Percentiles rank a stretch among this genome's conserved stretches.
phyloP scores from a whole-genome alignment of 441 rosid species.

The Euphorbia corollata region DNA sequence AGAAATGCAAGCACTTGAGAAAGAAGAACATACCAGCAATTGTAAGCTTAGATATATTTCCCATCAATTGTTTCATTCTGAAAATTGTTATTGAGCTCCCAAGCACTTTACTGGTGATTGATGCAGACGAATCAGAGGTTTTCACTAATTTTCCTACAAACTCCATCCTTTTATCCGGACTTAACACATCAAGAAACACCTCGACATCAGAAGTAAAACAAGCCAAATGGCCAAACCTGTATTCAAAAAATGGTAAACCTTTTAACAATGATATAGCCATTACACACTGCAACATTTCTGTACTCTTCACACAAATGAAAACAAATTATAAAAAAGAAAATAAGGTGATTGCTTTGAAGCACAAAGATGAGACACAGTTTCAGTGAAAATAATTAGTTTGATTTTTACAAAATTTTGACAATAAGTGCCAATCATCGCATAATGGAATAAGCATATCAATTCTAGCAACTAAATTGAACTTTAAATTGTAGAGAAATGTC shows the following conservation, averaged over 20 bases:
- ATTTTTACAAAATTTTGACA: neutral
- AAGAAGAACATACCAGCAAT: slow-evolving; percentile 41
- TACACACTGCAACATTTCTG: neutral
- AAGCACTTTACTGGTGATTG: slow-evolving; percentile 50
- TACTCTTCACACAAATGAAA: neutral
- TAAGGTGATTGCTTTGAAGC: neutral
- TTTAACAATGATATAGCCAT: neutral
- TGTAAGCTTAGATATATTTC: slow-evolving; percentile 42
- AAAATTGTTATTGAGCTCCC: slow-evolving; percentile 65
- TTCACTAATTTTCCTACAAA: slow-evolving; percentile 49
- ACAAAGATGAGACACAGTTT: neutral
- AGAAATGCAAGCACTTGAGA: neutral
- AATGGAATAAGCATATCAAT: neutral
- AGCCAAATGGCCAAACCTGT: slow-evolving; percentile 94
- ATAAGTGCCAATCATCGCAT: no score
- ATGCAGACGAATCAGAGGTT: slow-evolving; percentile 31
- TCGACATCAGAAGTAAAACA: slow-evolving; percentile 84
- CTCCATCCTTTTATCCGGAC: slow-evolving; percentile 48
- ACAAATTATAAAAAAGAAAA: neutral
- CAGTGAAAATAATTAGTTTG: neutral
- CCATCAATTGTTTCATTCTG: slow-evolving; percentile 70
- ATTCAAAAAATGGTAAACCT: slow-evolving; percentile 19
- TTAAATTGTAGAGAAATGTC: slow-evolving; percentile 12
- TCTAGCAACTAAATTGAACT: neutral
- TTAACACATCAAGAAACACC: slow-evolving; percentile 58